Percentiles rank a stretch among this genome's conserved stretches.
Evolutionary conservation across 1,139 yeast species (phyloP).

Genomic region (Hansenula anomala): DNA sequence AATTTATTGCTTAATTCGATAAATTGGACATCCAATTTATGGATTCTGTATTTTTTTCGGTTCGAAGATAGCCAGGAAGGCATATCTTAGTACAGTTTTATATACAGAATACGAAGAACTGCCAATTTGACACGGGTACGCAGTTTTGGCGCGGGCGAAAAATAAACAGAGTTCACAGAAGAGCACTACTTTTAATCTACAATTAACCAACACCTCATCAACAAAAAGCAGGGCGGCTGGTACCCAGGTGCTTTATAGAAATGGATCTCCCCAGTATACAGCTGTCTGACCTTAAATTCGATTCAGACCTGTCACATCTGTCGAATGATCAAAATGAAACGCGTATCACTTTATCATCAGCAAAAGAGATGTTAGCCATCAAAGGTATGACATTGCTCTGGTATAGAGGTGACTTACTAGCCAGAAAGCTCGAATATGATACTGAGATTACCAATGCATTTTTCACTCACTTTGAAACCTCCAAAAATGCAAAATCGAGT

Average conservation of each 20-base stretch:
- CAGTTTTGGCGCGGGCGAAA: no score
- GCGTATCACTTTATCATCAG: neutral
- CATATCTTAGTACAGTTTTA: no score
- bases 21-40: no score
- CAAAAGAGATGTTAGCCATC: slow-evolving; percentile 26
- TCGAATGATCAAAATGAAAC: neutral
- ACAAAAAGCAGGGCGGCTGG: neutral
- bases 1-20: no score
- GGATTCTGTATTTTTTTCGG: no score
- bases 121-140: no score
- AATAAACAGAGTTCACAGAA: no score
- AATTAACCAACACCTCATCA: no score
- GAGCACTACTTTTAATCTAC: no score
- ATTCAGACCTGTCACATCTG: neutral
- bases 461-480: slow-evolving; percentile 36
- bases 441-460: slow-evolving; percentile 44
- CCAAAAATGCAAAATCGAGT: slow-evolving; percentile 1
- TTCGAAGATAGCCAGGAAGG: no score
- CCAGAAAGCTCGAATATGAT: slow-evolving; percentile 46
- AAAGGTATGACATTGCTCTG: slow-evolving; percentile 33
- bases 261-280: neutral
- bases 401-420: slow-evolving; percentile 44
- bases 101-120: no score
- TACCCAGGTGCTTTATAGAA: no score
- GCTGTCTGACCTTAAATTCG: neutral